A percentile compares a stretch with the other conserved stretches of the same genome.
phyloP scores from a whole-genome alignment of 169 alveolate species.

The Cryptosporidium andersoni region DNA sequence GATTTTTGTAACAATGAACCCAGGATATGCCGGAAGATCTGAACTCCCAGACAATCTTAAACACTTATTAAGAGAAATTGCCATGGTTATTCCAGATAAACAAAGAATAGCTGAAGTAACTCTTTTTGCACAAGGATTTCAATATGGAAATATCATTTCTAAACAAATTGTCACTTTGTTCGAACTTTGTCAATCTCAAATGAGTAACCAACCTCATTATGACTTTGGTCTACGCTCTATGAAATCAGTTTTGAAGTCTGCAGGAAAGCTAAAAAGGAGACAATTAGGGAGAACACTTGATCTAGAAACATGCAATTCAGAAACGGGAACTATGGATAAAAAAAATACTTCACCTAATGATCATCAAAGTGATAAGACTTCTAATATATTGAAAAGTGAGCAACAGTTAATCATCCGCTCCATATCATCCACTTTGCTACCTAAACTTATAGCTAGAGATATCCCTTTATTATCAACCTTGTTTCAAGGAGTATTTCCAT shows the following conservation, averaged over 20 bases:
- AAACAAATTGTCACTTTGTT: slow-evolving; percentile 93
- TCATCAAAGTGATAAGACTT: slow-evolving; percentile 6
- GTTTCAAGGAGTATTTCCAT: slow-evolving; percentile 96
- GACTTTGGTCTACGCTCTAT: slow-evolving; percentile 98
- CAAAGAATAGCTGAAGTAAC: slow-evolving; percentile 92
- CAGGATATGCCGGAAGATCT: slow-evolving; percentile 98
- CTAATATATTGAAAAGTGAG: slow-evolving; percentile 80
- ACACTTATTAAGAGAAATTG: slow-evolving; percentile 91
- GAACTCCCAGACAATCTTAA: slow-evolving; percentile 95
- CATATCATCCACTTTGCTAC: slow-evolving; percentile 94
- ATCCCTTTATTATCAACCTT: slow-evolving; percentile 88
- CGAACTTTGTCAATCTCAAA: slow-evolving; percentile 92
- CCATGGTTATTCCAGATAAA: slow-evolving; percentile 91
- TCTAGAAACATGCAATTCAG: slow-evolving; percentile 13
- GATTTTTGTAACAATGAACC: slow-evolving; percentile 97
- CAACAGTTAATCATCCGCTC: slow-evolving; percentile 89
- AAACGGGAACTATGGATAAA: background rate
- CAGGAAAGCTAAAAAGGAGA: slow-evolving; percentile 85
- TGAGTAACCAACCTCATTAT: slow-evolving; percentile 95
- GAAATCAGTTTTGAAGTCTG: slow-evolving; percentile 91
- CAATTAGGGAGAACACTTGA: slow-evolving; percentile 77
- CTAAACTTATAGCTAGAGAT: slow-evolving; percentile 95
- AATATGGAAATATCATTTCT: slow-evolving; percentile 91
- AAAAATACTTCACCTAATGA: slow-evolving; percentile 18
- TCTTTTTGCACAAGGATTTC: slow-evolving; percentile 95